These are phyloP conservation scores for barrel medic (Medicago truncatula) DNA, from an alignment of 306 rosid genomes.

Conservation along the genomic window MtrunA17r5.0-ANR NC_053043.1:45243001-45243500, in stretches of 20 bases:
- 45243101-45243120: too few species aligned
- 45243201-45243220: not conserved
- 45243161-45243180: not conserved
- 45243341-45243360: too few species aligned
- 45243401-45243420: not conserved
- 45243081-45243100: too few species aligned
- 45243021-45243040: constrained; percentile 3
- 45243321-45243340: too few species aligned
- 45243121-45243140: too few species aligned
- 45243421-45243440: not conserved
- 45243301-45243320: too few species aligned
- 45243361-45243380: too few species aligned
- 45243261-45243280: not conserved
- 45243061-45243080: not conserved
- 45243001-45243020: constrained; percentile 5
- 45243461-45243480: not conserved
- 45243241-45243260: not conserved
- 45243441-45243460: not conserved
- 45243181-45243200: not conserved
- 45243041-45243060: not conserved
- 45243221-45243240: not conserved
- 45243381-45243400: not conserved
- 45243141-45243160: not conserved
- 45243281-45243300: too few species aligned
- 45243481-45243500: too few species aligned